Evolutionary conservation across 2,329 filamentous ascomycete genomes (phyloP), one percentile per base, ranked within the genome.

Genomic region (Seiridium unicorne): DNA sequence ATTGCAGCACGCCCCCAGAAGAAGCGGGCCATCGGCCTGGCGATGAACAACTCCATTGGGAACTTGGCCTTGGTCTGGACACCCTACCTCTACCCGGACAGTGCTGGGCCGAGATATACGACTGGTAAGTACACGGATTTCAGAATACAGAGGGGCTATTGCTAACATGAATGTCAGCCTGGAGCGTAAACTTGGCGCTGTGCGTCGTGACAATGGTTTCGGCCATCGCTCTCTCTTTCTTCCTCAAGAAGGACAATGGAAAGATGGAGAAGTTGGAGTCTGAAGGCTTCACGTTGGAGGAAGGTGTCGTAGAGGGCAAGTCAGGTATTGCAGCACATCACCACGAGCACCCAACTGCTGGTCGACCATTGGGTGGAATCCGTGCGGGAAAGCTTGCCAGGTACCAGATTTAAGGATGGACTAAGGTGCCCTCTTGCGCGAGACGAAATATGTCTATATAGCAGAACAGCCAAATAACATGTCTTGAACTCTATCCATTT

Each of bases 161-260:
- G 74, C 66, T 76, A 54, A 65, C 67, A 73, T 34, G 69, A 51
- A 9, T 53, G 3, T 8, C 63, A 44, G 62, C 67, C 48, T 56
- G 44, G 53, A 53, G 51, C 58, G 59, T 70, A 48, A 68, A 60
- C 59, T 63, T 68, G 8, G 61, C 62, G 61, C 54, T 62, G n/a
- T 55, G 51, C 67, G 49, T 69, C 58, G 89, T 77, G 55, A 84
- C 86, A 34, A 77, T 65, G 18, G 61, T 47, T 13, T 59, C 60
- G 6, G 31, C 60, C 6, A 5, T 59, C 6, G 5, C 32, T 8
- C 57, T 61, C 3, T 61, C 60, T 8, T 59, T 31, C 31, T 61
- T n/a, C 51, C 60, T 61, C 5, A 57, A 56, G 47, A 59, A 38
- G 13, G 62, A 62, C 54, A 64, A 64, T 54, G 61, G 58, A 53